Base-by-base conservation (phyloP, 2,329 filamentous ascomycete genomes). In the Fusarium stilboides region DNA sequence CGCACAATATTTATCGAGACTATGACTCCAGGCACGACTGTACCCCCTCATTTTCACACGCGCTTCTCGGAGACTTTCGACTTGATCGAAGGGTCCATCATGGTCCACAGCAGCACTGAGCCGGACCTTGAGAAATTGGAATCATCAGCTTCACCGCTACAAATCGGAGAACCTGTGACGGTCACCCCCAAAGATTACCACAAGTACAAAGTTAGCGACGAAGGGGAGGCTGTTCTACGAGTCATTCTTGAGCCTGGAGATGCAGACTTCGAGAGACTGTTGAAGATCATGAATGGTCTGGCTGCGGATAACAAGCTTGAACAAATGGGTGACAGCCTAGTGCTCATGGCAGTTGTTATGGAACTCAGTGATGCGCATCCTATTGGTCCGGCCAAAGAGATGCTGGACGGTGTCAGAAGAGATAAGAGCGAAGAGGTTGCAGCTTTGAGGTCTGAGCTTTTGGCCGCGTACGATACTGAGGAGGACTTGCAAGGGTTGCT, bases 1-100 rank as follows among this genome's bases (percentile, higher is more conserved):
- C 56, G 56, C 4, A 56, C 56, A 1, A 46, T 56, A 2, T 59
- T 59, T 2, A 59, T 59, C 2, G 56, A 59, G 33, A 56, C 56
- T 4, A 59, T 59, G 50, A 59, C 56, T 9, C 56, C 56, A 1
- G 50, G 50, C 1, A 59, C 56, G 12, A 59, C 56, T 10, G 56
- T 59, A 0, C 56, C 56, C 0, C 56, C 56, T 26, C 56, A 59
- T 7, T 59, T 56, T 2, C 56, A 59, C 15, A 42, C 40, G 4
- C 50, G 42, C 0, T 59, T 59, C 13, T 56, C 56, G 2, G 56
- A 59, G 1, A 59, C 50, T 1, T 59, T 56, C 0, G 50, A 56
- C 1, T 14, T 59, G 1, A 46, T 59, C 1, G 10, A 57, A 22
- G 56, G 56, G 0, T 59, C 50, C 0, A 28, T 59, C 1, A 40